Evolutionary conservation across 805 yeast genomes (phyloP), one percentile per base, ranked within the genome.

Genomic region (Yamadazyma sp.): DNA sequence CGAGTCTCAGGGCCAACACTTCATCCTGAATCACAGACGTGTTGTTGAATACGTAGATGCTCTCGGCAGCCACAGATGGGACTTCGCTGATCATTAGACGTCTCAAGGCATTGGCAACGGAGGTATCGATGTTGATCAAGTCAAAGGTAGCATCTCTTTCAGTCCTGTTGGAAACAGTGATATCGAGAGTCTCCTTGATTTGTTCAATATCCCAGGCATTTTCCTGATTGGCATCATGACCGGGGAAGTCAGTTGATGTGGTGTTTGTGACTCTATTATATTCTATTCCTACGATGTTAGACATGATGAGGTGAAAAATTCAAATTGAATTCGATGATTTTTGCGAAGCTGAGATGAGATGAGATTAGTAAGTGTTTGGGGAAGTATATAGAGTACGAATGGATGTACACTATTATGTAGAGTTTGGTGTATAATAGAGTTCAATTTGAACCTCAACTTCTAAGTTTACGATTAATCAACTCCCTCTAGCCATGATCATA

Each of bases 1-100:
- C 99, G 46, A 93, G 81, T 70, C 99, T 80, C 58, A 88, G 96
- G 4, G 99, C 91, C 48, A 93, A 75, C 13, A 93, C 96, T 67
- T 93, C 99, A 61, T 93, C 99, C 62, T 90, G 97, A 47, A 93
- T 87, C 33, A 93, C 96, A 1, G 96, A 87, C 1, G 99, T 93
- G 64, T 93, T 93, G 73, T 88, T 91, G 69, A 84, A 84, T 42
- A 93, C 76, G 58, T 82, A 89, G 12, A 93, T 88, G 45, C 86
- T 79, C 62, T 93, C 99, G 15, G 96, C 84, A 11, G 99, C 98
- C 32, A 91, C 95, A 2, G 93, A 77, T 14, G 99, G 99, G 27
- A 93, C 95, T 60, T 93, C 99, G 1, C 97, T 78, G 38, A 93
- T 81, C 98, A 93, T 90, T 52, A 93, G 85, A 56, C 99, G 83